These are phyloP conservation scores for Phlyctochytrium arcticum DNA, from an alignment of 192 early-diverging fungal genomes.

Conservation along the genomic window DNA sequence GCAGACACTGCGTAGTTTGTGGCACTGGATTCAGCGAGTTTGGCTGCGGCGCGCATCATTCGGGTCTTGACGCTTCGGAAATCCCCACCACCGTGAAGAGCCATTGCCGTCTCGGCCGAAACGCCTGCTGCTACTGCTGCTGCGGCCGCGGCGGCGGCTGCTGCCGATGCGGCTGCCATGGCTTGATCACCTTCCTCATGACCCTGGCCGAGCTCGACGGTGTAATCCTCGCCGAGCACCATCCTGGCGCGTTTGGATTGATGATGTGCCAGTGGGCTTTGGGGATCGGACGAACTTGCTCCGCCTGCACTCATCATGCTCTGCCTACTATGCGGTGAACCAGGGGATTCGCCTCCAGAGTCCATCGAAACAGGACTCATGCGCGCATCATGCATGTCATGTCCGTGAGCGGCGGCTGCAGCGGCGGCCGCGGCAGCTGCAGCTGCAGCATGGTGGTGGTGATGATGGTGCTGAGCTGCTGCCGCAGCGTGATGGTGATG, in stretches of 20 bases:
- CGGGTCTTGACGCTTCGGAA: not conserved
- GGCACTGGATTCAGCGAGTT: not conserved
- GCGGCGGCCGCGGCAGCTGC: not conserved
- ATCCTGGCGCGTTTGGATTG: not conserved
- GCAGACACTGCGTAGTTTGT: not conserved
- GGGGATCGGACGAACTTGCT: not conserved
- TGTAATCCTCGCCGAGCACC: not conserved
- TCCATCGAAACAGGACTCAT: not conserved
- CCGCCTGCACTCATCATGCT: too few species aligned
- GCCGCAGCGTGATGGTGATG: too few species aligned
- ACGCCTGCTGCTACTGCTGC: not conserved
- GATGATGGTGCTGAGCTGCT: too few species aligned
- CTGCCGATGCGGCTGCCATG: not conserved
- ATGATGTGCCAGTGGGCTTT: not conserved
- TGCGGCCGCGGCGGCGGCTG: not conserved
- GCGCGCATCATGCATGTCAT: not conserved
- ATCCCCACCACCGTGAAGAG: not conserved
- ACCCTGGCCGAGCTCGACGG: too few species aligned
- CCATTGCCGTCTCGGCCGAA: not conserved
- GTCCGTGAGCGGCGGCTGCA: not conserved
- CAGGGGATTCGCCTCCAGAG: not conserved
- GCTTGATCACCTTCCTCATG: not conserved
- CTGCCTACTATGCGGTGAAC: not conserved
- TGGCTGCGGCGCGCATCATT: not conserved
- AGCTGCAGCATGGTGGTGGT: not conserved